Evolutionary conservation across 306 rosid species (phyloP).

Genomic region (Oemleria cerasiformis): DNA sequence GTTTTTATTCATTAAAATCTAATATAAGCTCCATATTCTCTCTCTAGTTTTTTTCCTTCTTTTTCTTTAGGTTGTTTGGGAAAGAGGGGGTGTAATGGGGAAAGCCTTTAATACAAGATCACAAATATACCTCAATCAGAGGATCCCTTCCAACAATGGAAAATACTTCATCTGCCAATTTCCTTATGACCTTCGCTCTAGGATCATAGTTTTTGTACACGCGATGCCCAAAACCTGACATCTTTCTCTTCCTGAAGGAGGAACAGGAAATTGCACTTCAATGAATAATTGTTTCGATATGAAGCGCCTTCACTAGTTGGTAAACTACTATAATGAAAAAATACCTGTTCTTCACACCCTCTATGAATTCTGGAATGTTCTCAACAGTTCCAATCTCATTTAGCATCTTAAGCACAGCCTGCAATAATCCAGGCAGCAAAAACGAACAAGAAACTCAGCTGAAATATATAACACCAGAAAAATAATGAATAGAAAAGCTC

Average conservation of each 20-base stretch:
- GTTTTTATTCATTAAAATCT: too few relatives aligned
- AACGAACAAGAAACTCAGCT: constrained; percentile 2
- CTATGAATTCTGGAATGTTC: constrained; percentile 80
- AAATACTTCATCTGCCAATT: constrained; percentile 82
- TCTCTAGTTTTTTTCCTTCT: background rate
- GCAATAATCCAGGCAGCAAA: constrained; percentile 23
- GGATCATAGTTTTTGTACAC: constrained; percentile 96
- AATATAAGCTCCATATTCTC: background rate
- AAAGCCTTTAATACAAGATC: background rate
- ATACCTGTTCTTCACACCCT: constrained; percentile 86
- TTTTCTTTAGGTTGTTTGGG: background rate
- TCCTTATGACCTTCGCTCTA: constrained; percentile 76
- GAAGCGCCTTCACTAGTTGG: background rate
- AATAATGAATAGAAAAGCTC: background rate
- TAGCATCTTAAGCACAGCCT: constrained; percentile 90
- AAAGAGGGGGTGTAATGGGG: background rate
- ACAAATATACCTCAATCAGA: constrained; percentile 68
- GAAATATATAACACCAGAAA: background rate
- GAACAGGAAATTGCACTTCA: constrained; percentile 8
- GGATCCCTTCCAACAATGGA: constrained; percentile 92
- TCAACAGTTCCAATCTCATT: constrained; percentile 80
- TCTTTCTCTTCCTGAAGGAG: constrained; percentile 73
- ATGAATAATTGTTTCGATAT: background rate
- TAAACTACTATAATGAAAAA: background rate
- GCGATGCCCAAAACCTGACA: constrained; percentile 93